Evolutionary conservation across 371 early-diverging fungal species (phyloP).

Genomic region (Choanephora cucurbitarum): DNA sequence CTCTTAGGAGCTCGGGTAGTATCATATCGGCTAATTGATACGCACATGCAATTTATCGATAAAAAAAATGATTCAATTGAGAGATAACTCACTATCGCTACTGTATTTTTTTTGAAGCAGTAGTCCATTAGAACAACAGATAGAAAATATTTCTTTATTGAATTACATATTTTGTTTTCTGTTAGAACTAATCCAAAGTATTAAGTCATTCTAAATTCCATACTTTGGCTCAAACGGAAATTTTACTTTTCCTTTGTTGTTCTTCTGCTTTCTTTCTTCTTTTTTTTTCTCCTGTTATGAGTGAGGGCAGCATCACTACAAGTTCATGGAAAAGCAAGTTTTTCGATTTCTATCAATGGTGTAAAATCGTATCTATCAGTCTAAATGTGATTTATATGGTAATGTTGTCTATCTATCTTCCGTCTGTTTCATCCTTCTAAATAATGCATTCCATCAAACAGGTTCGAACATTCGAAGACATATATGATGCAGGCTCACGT

Average conservation of each 20-base stretch:
- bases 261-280: no score
- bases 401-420: not conserved
- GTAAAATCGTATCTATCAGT: slow-evolving; percentile 14
- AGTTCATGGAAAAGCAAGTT: slow-evolving; percentile 8
- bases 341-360: slow-evolving; percentile 15
- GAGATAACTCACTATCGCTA: no score
- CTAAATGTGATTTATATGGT: slow-evolving; percentile 27
- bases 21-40: no score
- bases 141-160: no score
- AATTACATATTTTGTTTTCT: no score
- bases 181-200: no score
- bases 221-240: not conserved
- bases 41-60: no score
- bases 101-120: no score
- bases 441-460: not conserved
- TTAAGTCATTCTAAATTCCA: no score
- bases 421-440: not conserved
- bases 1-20: no score
- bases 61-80: no score
- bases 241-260: not conserved
- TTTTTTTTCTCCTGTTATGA: not conserved
- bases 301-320: not conserved
- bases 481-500: slow-evolving; percentile 16
- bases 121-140: no score
- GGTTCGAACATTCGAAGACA: slow-evolving; percentile 13